phyloP scores from a whole-genome alignment of 805 yeast species.

The Torulaspora microellipsoides region DNA sequence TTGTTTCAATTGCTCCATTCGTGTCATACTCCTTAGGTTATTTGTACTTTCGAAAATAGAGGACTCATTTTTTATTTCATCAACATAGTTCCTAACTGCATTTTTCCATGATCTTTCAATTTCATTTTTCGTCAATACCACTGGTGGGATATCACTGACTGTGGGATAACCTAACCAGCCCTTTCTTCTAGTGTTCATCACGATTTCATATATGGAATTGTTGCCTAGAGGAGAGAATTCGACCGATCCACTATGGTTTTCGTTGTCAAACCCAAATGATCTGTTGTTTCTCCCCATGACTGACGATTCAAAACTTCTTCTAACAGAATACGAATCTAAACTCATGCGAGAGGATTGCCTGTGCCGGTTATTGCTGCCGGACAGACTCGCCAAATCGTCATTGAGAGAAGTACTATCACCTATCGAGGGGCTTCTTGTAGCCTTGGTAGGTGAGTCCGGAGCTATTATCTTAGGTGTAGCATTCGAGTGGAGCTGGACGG shows the following conservation, averaged over 20 bases:
- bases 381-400: constrained; percentile 33
- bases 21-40: constrained; percentile 39
- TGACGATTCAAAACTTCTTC: constrained; percentile 35
- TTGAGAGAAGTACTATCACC: constrained; percentile 30
- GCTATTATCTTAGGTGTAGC: constrained; percentile 2
- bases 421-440: constrained; percentile 10
- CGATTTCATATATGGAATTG: constrained; percentile 73
- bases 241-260: constrained; percentile 28
- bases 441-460: constrained; percentile 7
- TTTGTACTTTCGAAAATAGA: constrained; percentile 41
- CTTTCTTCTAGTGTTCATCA: constrained; percentile 39
- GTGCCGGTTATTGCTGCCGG: constrained; percentile 17
- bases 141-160: constrained; percentile 76
- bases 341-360: constrained; percentile 21
- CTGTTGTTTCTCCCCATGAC: constrained; percentile 18
- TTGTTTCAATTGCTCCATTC: constrained; percentile 37
- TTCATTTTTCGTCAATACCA: constrained; percentile 49
- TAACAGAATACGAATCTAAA: constrained; percentile 22
- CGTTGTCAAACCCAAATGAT: constrained; percentile 22
- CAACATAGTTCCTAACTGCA: constrained; percentile 43
- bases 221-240: constrained; percentile 36
- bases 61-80: constrained; percentile 42
- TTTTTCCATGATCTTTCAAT: constrained; percentile 43
- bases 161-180: constrained; percentile 61
- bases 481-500: constrained; percentile 1